Conservation (phyloP, 176 grass and related monocot genomes). For the Cenchrus americanus region DNA sequence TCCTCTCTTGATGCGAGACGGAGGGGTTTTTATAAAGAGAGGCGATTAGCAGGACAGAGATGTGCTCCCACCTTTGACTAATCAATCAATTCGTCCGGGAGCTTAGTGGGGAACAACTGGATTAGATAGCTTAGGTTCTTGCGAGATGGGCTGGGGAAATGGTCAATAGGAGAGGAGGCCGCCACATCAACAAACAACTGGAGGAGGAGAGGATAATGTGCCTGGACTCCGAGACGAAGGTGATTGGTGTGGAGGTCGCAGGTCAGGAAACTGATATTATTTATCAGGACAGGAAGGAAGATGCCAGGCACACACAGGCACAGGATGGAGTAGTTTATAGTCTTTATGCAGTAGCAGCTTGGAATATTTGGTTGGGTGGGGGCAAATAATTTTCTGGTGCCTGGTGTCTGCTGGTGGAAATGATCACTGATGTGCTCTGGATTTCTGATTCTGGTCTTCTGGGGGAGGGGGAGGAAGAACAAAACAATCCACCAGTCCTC, state of each 20-base stretch:
- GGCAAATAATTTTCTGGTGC: not conserved
- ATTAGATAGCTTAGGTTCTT: not conserved
- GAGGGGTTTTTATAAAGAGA: conserved; percentile 24
- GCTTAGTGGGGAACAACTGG: conserved; percentile 27
- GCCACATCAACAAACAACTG: not conserved
- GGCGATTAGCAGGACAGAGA: not conserved
- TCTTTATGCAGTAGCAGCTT: not conserved
- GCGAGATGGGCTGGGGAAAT: not conserved
- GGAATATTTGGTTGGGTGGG: conserved; percentile 16
- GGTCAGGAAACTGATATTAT: not conserved
- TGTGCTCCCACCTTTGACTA: conserved; percentile 4
- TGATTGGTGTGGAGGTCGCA: not conserved
- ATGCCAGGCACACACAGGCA: not conserved
- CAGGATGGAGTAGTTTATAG: not conserved
- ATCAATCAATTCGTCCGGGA: conserved; percentile 1
- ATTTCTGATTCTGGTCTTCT: conserved; percentile 23
- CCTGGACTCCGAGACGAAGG: not conserved
- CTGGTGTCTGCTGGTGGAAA: conserved; percentile 16
- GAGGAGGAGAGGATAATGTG: not conserved
- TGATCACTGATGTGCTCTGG: not conserved
- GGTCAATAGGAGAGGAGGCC: conserved; percentile 23
- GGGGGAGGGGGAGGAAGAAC: not conserved
- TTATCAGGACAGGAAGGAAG: not conserved
- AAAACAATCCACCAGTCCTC: not conserved
- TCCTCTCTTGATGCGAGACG: not conserved